Evolutionary conservation across 116 monocot species (phyloP), one percentile per base, ranked within the genome.

Genomic region (Dioscorea cayenensis): DNA sequence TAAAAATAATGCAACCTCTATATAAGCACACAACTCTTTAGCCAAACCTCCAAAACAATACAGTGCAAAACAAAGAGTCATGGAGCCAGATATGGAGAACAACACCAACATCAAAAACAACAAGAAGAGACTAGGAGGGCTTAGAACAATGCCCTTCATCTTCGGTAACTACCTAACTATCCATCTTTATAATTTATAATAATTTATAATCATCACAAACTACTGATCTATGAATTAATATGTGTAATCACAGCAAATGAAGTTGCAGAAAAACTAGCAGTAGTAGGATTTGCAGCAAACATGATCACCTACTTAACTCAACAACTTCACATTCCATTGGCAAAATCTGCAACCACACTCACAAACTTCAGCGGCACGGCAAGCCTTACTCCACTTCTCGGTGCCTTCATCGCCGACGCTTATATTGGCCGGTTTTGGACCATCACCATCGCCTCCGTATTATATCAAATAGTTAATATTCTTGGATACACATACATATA

Each of bases 131-230:
- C 35, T 64, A 71, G 85, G 88, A 65, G 88, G 88, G 38, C 74
- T 89, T 2, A 79, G 72, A 77, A 89, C 88, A 68, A 85, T 89
- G 88, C 88, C 88, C 69, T 85, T 85, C 75, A 89, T 89, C 68
- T 89, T 89, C 18, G 85, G 88, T 89, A 73, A 65, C 14, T 14
- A 8, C 18, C 29, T 32, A 32, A 32, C 32, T 32, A 2, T 0
- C 32, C 32, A 32, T 32, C 4, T 3, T 32, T 1, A 32, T 32
- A 4, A 32, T 32, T 32, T 32, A 32, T 32, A 3, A 32, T 32
- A 4, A 32, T 32, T 32, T 32, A 32, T 32, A 2, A 32, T 32
- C 32, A 2, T 32, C 32, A 32, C 32, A 32, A 32, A 2, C 32
- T 32, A 2, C 32, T 32, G 32, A 32, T 32, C 32, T 32, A 32